Base-by-base conservation (phyloP, 495 filamentous ascomycete species). In the Wilcoxina mikolae region DNA sequence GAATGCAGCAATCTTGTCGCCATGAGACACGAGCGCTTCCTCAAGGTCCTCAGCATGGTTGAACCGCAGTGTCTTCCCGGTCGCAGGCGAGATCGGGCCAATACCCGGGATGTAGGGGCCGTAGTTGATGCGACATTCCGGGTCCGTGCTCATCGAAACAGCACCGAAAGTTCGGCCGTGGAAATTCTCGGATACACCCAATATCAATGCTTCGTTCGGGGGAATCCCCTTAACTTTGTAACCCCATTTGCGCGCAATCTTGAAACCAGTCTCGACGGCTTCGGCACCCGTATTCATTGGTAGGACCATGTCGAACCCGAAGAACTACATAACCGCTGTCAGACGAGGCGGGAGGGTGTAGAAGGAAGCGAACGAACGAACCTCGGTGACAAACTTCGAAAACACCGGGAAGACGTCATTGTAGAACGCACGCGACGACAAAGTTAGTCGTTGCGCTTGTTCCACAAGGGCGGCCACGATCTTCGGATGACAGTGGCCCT, bases 261-360 rank as follows among this genome's bases (percentile, higher is more conserved):
- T 99, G 67, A 99, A 81, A 23, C 80, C 88, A 0, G 93, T 96
- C 77, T 99, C 91, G 43, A 96, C 91, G n/a, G 91, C 91, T 72
- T 99, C 91, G 26, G 89, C 91, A 45, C 91, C 91, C 7, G 91
- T 99, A 72, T 96, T 96, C 91, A 99, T 96, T 45, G 91, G 91
- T 70, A 99, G 71, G 23, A 95, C 89, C 91, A 96, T 99, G 68
- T 96, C 93, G 69, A 89, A 99, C 43, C 87, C 90, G 65, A 95
- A 95, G 65, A 77, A 80, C 55, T 66, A 44, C 9, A 27, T 15
- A 3, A 10, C 22, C 9, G 7, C 47, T 25, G 28, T 17, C 47
- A 23, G 31, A 2, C 7, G 22, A 7, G 5, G 42, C 5, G 7
- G 46, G 46, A 49, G 46, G 23, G 46, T 5, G 5, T 26, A 23